These are phyloP conservation scores for Thalassiosira oceanica DNA, from an alignment of 352 stramenopile genomes.

Conservation along the genomic window DNA sequence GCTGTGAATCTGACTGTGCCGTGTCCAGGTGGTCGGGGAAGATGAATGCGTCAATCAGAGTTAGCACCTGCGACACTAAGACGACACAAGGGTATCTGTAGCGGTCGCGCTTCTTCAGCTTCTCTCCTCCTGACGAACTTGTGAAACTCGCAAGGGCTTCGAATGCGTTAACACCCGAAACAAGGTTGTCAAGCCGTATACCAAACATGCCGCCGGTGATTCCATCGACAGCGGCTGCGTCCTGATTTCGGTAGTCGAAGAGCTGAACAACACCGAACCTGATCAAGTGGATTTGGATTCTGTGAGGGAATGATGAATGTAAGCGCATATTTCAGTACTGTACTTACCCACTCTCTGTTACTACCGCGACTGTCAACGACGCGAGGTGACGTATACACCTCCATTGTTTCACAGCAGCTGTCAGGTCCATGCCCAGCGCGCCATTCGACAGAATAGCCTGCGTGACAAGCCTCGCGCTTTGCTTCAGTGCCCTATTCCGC, in stretches of 20 bases:
- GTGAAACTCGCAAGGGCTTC: constrained; percentile 33
- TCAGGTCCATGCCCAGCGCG: constrained; percentile 50
- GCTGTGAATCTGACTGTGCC: constrained; percentile 52
- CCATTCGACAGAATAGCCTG: constrained; percentile 66
- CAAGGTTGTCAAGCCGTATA: constrained; percentile 65
- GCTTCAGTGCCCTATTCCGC: constrained; percentile 64
- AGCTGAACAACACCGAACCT: constrained; percentile 67
- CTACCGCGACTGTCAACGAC: constrained; percentile 64
- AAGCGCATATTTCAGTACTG: no score
- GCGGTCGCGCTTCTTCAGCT: constrained; percentile 29
- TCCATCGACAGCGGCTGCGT: constrained; percentile 54
- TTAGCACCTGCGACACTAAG: constrained; percentile 67
- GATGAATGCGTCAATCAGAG: constrained; percentile 80
- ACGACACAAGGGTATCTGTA: constrained; percentile 62
- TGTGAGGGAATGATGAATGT: no score
- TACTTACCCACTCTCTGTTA: constrained; percentile 65
- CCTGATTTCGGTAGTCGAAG: constrained; percentile 64
- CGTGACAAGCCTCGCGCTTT: constrained; percentile 74
- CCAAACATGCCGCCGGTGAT: constrained; percentile 69
- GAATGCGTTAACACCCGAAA: constrained; percentile 56
- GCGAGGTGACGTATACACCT: constrained; percentile 67
- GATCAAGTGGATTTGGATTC: no score
- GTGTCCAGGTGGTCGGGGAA: constrained; percentile 78
- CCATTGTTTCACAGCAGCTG: constrained; percentile 72
- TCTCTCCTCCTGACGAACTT: background rate